Evolutionary conservation across 2,329 filamentous ascomycete species (phyloP).

Genomic region (Chaetomium globosum): DNA sequence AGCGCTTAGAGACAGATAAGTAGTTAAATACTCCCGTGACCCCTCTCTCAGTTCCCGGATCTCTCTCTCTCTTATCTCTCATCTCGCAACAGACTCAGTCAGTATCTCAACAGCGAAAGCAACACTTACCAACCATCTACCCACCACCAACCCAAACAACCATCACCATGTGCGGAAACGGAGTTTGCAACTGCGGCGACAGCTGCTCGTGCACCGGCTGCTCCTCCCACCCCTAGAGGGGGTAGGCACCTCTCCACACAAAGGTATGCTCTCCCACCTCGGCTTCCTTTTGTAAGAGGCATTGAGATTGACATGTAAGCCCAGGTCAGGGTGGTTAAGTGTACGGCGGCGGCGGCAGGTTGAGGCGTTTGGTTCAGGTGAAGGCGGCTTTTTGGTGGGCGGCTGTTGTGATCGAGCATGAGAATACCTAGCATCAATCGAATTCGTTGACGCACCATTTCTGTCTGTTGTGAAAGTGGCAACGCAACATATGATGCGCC

Average conservation of each 20-base stretch:
- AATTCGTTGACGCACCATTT: neutral
- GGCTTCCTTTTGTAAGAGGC: neutral
- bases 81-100: neutral
- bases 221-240: slow-evolving; percentile 30
- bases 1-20: neutral
- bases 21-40: slow-evolving; percentile 13
- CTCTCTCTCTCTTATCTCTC: neutral
- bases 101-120: neutral
- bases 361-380: neutral
- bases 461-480: neutral
- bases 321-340: neutral
- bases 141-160: slow-evolving; percentile 18
- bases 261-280: neutral
- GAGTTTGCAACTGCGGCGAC: slow-evolving; percentile 32
- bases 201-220: slow-evolving; percentile 33
- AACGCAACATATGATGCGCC: neutral
- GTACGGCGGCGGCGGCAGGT: neutral
- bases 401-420: slow-evolving; percentile 12
- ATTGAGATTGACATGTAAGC: neutral
- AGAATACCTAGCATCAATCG: slow-evolving; percentile 2
- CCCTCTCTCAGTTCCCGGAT: neutral
- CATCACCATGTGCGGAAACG: slow-evolving; percentile 34
- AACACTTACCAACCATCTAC: neutral
- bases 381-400: neutral
- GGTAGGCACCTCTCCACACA: neutral